Evolutionary conservation across 1,139 yeast genomes (phyloP), one percentile per base, ranked within the genome.

Genomic region (Scheffersomyces lignicola): DNA sequence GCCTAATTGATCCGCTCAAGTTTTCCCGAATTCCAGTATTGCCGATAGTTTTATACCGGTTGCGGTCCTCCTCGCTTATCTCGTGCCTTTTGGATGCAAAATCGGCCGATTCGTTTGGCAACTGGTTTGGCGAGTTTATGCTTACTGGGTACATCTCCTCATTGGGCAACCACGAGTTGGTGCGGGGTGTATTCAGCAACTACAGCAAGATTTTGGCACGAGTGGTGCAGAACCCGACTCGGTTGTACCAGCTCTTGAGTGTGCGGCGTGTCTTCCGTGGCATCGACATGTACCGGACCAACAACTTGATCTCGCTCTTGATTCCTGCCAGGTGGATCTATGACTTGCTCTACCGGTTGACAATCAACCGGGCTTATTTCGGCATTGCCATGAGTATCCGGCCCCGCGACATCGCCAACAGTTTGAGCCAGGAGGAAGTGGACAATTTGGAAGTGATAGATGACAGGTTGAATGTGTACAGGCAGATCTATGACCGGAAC

Each of bases 351-450:
- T 70, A 60, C 45, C 54, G 68, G 16, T 34, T 72, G 13, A 67
- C 77, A 0, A 45, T 76, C 31, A 76, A 77, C 47, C 58, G 71
- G 32, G 33, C 62, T 2, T 74, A 76, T 46, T 77, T 74, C 40
- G 54, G 60, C 32, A 38, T 65, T 5, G 50, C 62, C 6, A 47
- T 62, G 48, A 44, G 50, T 3, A 47, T 55, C 1, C 51, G 62
- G 31, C 73, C 74, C 5, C 43, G 72, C 30, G 63, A 58, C 24
- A 58, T 70, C 28, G 66, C 69, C 18, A 65, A 69, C 45, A 52
- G 56, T 31, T 47, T 69, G 28, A 30, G 50, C 5, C 52, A 51
- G 1, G 29, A 32, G 2, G 62, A 62, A 24, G 45, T 60, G 18
- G 58, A 52, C 20, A 34, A 39, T 3, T 42, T 69, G 21, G 74